phyloP scores from a whole-genome alignment of 208 protist species.

The Kentomonas sorsogonicus region DNA sequence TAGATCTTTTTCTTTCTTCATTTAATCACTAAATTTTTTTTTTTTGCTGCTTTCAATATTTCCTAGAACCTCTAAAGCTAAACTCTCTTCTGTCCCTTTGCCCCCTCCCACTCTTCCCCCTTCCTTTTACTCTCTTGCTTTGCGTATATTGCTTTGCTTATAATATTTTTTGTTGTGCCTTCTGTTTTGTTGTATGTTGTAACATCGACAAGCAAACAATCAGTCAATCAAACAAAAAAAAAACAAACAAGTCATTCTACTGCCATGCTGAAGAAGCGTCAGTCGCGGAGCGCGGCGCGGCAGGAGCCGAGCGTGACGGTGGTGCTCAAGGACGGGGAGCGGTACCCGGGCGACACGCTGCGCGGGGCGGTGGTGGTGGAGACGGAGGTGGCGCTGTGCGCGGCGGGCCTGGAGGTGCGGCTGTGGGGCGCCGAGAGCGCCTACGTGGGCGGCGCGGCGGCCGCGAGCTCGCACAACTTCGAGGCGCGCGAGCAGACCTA shows the following conservation, averaged over 20 bases:
- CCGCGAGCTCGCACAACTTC: constrained; percentile 20
- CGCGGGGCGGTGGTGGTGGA: constrained; percentile 45
- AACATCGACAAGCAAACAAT: too few relatives aligned
- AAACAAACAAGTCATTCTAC: too few relatives aligned
- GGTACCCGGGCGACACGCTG: constrained; percentile 51
- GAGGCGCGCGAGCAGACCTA: constrained; percentile 40
- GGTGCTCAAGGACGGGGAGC: constrained; percentile 16
- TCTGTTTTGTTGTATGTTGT: too few relatives aligned
- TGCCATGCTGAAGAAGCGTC: not conserved
- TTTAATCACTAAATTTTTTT: too few relatives aligned
- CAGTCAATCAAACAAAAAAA: too few relatives aligned
- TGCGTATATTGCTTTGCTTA: not conserved
- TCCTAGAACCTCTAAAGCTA: too few relatives aligned
- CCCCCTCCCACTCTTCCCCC: not conserved
- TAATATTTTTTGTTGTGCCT: too few relatives aligned
- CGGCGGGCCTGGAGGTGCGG: constrained; percentile 32
- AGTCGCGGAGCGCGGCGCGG: constrained; percentile 11
- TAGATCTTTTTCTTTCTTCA: too few relatives aligned
- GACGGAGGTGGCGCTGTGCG: constrained; percentile 20
- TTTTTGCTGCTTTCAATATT: too few relatives aligned
- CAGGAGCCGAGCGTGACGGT: constrained; percentile 27
- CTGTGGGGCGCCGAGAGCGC: constrained; percentile 32
- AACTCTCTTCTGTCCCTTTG: not conserved
- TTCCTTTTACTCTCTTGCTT: constrained; percentile 13
- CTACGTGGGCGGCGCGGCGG: constrained; percentile 21